Evolutionary conservation across 768 basidiomycete genomes (phyloP).

Genomic region (Trametopsis cervina): DNA sequence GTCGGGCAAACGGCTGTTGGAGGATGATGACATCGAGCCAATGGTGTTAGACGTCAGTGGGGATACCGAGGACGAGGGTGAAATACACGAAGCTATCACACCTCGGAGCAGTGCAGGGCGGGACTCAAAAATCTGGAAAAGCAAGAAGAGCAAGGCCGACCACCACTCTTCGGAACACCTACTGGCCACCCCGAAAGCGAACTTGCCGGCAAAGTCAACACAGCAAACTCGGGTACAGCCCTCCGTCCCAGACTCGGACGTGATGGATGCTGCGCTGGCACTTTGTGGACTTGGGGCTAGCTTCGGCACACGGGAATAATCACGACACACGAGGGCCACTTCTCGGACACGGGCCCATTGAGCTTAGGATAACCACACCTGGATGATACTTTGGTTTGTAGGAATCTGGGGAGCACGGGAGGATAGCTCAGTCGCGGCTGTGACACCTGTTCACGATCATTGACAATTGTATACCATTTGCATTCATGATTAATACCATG

Average conservation of each 20-base stretch:
- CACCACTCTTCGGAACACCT: constrained; percentile 10
- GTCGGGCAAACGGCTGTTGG: constrained; percentile 1
- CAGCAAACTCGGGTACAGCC: no score
- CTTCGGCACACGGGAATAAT: no score
- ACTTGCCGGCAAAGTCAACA: background rate
- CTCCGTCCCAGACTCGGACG: constrained; percentile 54
- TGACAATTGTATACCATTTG: background rate
- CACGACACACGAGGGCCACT: no score
- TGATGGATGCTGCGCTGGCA: constrained; percentile 64
- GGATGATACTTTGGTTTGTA: background rate
- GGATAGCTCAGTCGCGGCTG: background rate
- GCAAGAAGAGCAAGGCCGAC: background rate
- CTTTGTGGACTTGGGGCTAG: constrained; percentile 45
- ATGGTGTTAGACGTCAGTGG: constrained; percentile 28
- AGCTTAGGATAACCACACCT: background rate
- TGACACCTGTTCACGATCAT: background rate
- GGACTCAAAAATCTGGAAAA: constrained; percentile 5
- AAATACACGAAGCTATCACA: constrained; percentile 58
- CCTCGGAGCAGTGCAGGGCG: constrained; percentile 33
- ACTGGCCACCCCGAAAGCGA: constrained; percentile 2
- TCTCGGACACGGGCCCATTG: background rate
- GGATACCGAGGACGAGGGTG: constrained; percentile 47
- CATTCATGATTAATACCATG: background rate
- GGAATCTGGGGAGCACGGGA: background rate
- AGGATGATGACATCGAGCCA: constrained; percentile 12